Conservation (phyloP, 2,329 filamentous ascomycete genomes). For the Cadophora luteo-olivacea region DNA sequence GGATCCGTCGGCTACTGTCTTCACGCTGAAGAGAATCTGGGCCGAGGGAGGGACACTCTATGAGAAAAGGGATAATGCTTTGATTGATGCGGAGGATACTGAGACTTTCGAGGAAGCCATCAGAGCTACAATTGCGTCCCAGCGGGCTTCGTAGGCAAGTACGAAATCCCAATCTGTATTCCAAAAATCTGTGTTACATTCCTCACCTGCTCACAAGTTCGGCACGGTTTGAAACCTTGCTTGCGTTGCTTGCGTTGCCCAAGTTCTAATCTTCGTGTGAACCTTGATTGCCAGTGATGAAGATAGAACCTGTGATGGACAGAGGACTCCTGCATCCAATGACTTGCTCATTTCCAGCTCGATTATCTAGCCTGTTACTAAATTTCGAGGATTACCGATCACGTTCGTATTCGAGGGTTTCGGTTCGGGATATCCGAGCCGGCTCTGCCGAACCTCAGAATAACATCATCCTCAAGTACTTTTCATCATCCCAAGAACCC, state of each 20-base stretch:
- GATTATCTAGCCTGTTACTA: neutral
- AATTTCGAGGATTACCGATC: neutral
- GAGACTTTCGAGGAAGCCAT: conserved; percentile 60
- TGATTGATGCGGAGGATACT: conserved; percentile 59
- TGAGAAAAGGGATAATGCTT: conserved; percentile 68
- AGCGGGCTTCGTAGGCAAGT: conserved; percentile 13
- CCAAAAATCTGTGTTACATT: neutral
- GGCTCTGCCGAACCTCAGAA: too few species aligned
- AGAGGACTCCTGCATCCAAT: neutral
- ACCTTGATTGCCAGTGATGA: too few species aligned
- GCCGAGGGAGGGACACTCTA: conserved; percentile 75
- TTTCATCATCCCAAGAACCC: too few species aligned
- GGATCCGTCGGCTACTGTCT: conserved; percentile 57
- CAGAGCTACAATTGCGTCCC: conserved; percentile 39
- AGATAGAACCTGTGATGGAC: neutral
- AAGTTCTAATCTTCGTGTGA: too few species aligned
- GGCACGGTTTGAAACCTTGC: too few species aligned
- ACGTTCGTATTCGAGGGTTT: neutral
- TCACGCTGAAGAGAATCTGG: conserved; percentile 75
- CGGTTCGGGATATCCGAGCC: neutral
- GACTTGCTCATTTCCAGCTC: too few species aligned
- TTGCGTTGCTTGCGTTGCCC: too few species aligned
- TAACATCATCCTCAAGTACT: too few species aligned
- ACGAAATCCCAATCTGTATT: too few species aligned
- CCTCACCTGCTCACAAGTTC: too few species aligned